Evolutionary conservation across 306 rosid genomes (phyloP).

Genomic region (Sindora glabra): DNA sequence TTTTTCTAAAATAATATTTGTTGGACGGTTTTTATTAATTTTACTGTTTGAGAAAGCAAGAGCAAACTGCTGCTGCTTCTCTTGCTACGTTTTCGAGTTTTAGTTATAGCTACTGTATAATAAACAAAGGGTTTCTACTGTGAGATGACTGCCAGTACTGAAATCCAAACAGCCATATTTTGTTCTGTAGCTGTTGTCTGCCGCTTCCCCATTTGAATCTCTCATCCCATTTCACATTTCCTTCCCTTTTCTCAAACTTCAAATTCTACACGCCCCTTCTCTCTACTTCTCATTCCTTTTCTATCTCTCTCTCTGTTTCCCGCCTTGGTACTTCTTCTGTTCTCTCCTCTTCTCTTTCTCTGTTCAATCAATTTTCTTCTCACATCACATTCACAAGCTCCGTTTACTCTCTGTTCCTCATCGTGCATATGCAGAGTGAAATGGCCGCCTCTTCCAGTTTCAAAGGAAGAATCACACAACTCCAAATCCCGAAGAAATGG

Average conservation of each 20-base stretch:
- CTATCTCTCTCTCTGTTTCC: constrained; percentile 7
- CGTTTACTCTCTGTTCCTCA: background rate
- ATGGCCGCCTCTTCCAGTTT: constrained; percentile 53
- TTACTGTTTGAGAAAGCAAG: too few relatives aligned
- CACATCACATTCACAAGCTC: background rate
- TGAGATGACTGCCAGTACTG: constrained; percentile 21
- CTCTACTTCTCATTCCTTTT: constrained; percentile 3
- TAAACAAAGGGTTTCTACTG: constrained; percentile 19
- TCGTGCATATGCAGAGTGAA: background rate
- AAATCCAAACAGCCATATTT: constrained; percentile 49
- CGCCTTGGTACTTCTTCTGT: background rate
- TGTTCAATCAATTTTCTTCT: background rate
- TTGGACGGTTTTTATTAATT: too few relatives aligned
- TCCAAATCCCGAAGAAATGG: constrained; percentile 64
- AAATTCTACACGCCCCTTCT: background rate
- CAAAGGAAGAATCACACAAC: constrained; percentile 33
- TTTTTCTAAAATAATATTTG: too few relatives aligned
- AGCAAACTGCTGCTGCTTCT: too few relatives aligned
- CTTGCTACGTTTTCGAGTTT: too few relatives aligned
- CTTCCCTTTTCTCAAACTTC: background rate
- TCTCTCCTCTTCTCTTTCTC: background rate
- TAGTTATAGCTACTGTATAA: too few relatives aligned
- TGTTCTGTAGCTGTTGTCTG: constrained; percentile 83
- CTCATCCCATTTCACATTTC: background rate
- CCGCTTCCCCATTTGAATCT: constrained; percentile 62